Evolutionary conservation across 2,329 filamentous ascomycete species (phyloP).

Genomic region (Zymoseptoria brevis): DNA sequence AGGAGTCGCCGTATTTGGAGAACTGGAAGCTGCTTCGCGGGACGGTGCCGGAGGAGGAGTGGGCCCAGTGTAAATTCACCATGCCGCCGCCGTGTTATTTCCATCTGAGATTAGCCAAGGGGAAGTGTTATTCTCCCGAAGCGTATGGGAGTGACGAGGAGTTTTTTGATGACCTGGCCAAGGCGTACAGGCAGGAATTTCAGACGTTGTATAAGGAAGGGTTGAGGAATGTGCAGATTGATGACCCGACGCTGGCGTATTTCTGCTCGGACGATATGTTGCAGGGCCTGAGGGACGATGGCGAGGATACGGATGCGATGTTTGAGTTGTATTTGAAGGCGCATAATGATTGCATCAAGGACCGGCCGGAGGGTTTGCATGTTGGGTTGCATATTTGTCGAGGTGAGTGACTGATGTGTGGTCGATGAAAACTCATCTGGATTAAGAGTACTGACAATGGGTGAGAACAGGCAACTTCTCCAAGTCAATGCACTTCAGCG

Average conservation of each 20-base stretch:
- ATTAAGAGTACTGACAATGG: no score
- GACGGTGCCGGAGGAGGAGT: slow-evolving; percentile 28
- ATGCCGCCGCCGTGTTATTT: slow-evolving; percentile 34
- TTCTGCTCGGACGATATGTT: slow-evolving; percentile 33
- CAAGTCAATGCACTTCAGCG: slow-evolving; percentile 33
- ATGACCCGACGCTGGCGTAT: slow-evolving; percentile 33
- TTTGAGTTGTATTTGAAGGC: slow-evolving; percentile 32
- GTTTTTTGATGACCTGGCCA: slow-evolving; percentile 32
- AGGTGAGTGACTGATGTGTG: slow-evolving; percentile 18
- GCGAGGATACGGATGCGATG: slow-evolving; percentile 31
- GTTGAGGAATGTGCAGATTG: slow-evolving; percentile 32
- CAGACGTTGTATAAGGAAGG: slow-evolving; percentile 30
- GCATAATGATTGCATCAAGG: slow-evolving; percentile 31
- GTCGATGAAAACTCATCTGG: no score
- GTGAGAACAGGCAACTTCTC: slow-evolving; percentile 28
- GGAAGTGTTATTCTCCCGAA: slow-evolving; percentile 29
- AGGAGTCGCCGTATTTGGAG: slow-evolving; percentile 28
- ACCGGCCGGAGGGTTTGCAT: slow-evolving; percentile 29
- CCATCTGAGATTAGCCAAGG: slow-evolving; percentile 30
- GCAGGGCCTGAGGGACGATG: slow-evolving; percentile 27
- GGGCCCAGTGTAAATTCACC: slow-evolving; percentile 32
- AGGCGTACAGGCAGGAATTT: slow-evolving; percentile 31
- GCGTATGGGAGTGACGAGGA: slow-evolving; percentile 28
- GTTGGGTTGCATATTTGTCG: slow-evolving; percentile 34
- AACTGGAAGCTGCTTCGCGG: slow-evolving; percentile 31